These are phyloP conservation scores for Diaporthe longicolla DNA, from an alignment of 2,329 filamentous ascomycete species.

Conservation along the genomic window DNA sequence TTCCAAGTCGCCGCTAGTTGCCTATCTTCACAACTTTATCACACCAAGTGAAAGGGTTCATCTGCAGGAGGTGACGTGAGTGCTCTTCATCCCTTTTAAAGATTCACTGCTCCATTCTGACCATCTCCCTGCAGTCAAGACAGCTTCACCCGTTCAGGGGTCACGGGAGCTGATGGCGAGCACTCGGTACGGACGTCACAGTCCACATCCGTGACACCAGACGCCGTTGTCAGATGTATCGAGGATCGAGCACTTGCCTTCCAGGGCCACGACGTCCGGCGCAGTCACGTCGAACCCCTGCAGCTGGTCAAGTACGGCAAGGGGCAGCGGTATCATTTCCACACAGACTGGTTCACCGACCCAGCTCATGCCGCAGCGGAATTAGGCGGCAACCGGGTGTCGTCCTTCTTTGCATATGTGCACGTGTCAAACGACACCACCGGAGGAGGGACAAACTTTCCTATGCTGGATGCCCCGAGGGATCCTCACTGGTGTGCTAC, in stretches of 20 bases:
- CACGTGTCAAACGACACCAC: constrained; percentile 50
- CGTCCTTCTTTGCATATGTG: constrained; percentile 59
- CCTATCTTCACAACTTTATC: constrained; percentile 57
- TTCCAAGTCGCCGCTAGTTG: constrained; percentile 55
- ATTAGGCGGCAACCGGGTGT: constrained; percentile 55
- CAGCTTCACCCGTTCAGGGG: constrained; percentile 54
- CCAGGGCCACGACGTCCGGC: constrained; percentile 54
- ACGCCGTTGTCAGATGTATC: constrained; percentile 55
- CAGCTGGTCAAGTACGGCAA: constrained; percentile 57
- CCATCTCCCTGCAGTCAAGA: constrained; percentile 49
- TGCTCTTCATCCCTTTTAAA: background rate
- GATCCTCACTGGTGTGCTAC: constrained; percentile 55
- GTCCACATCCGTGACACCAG: constrained; percentile 54
- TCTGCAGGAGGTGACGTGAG: constrained; percentile 53
- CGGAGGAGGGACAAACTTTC: constrained; percentile 59
- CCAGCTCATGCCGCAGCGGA: constrained; percentile 50
- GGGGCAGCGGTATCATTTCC: constrained; percentile 57
- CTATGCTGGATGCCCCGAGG: constrained; percentile 52
- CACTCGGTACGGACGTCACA: constrained; percentile 53
- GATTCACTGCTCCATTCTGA: background rate
- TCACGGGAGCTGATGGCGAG: constrained; percentile 50
- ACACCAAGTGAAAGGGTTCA: constrained; percentile 53
- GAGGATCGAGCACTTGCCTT: constrained; percentile 56
- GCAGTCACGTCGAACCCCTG: constrained; percentile 54
- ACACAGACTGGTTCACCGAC: constrained; percentile 59